Conservation (phyloP, 2,329 filamentous ascomycete genomes). For the Byssoonygena ceratinophila region DNA sequence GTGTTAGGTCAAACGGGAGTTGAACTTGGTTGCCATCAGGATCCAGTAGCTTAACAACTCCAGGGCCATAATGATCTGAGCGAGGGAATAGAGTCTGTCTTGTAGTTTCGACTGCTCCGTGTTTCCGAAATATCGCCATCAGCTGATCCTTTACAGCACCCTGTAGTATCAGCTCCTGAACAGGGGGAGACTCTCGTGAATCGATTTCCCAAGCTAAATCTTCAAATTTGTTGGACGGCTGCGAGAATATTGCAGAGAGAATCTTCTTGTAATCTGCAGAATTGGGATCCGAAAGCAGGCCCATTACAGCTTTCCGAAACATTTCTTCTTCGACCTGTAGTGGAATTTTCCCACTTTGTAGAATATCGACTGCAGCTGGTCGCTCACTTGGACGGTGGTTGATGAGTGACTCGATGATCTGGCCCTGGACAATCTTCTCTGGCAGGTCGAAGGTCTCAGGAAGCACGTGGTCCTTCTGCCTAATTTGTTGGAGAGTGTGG, state of each 20-base stretch:
- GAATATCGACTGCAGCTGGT: conserved; percentile 68
- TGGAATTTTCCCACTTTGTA: conserved; percentile 77
- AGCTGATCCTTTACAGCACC: conserved; percentile 64
- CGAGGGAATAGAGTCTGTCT: conserved; percentile 70
- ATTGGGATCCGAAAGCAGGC: conserved; percentile 61
- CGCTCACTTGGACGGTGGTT: conserved; percentile 73
- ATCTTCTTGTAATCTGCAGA: conserved; percentile 87
- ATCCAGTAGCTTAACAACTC: conserved; percentile 71
- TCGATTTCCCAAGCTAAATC: conserved; percentile 70
- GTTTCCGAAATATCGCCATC: conserved; percentile 68
- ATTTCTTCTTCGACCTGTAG: conserved; percentile 89
- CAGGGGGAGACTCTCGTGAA: conserved; percentile 42
- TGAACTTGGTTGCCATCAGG: conserved; percentile 78
- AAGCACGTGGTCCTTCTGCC: conserved; percentile 56
- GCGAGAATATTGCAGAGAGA: conserved; percentile 71
- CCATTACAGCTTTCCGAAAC: conserved; percentile 69
- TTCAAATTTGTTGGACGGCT: conserved; percentile 65
- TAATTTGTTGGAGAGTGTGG: conserved; percentile 56
- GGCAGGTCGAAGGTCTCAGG: conserved; percentile 62
- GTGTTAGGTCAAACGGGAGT: conserved; percentile 83
- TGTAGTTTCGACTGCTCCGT: conserved; percentile 74
- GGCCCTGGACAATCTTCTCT: conserved; percentile 58
- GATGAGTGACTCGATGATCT: conserved; percentile 68
- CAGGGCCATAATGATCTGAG: conserved; percentile 63
- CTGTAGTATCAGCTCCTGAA: conserved; percentile 52